Evolutionary conservation across 2,329 filamentous ascomycete species (phyloP).

Genomic region (Chaetomium strumarium): DNA sequence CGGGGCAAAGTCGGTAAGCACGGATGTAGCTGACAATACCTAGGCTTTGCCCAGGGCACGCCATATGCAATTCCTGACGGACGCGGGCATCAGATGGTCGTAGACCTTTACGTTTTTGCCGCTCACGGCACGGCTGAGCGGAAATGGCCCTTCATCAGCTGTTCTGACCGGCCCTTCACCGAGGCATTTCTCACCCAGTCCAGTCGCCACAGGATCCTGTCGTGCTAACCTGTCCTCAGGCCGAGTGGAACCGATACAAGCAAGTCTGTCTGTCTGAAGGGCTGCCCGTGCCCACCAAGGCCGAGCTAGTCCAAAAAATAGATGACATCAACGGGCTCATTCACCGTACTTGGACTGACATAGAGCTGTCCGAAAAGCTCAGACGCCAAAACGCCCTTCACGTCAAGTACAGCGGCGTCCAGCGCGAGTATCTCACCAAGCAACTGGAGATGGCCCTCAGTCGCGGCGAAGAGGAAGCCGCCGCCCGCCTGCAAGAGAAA

Average conservation of each 20-base stretch:
- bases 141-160: constrained; percentile 84
- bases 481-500: constrained; percentile 50
- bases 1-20: not conserved
- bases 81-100: constrained; percentile 71
- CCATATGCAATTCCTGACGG: constrained; percentile 75
- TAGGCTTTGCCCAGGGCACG: constrained; percentile 70
- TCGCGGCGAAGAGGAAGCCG: constrained; percentile 54
- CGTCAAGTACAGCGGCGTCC: constrained; percentile 58
- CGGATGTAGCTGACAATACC: not conserved
- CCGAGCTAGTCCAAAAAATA: constrained; percentile 63
- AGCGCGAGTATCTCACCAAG: constrained; percentile 61
- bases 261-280: constrained; percentile 67
- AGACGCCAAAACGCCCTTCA: constrained; percentile 63
- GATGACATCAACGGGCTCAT: constrained; percentile 75
- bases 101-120: constrained; percentile 76
- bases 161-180: constrained; percentile 80
- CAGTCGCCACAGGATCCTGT: not conserved
- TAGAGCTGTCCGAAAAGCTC: constrained; percentile 75
- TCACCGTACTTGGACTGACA: constrained; percentile 74
- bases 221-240: constrained; percentile 38
- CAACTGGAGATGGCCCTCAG: constrained; percentile 61
- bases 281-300: constrained; percentile 67
- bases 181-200: constrained; percentile 50
- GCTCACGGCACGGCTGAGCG: constrained; percentile 78
- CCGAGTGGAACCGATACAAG: constrained; percentile 77